phyloP scores from a whole-genome alignment of 208 protist species.

The Crithidia sp. region DNA sequence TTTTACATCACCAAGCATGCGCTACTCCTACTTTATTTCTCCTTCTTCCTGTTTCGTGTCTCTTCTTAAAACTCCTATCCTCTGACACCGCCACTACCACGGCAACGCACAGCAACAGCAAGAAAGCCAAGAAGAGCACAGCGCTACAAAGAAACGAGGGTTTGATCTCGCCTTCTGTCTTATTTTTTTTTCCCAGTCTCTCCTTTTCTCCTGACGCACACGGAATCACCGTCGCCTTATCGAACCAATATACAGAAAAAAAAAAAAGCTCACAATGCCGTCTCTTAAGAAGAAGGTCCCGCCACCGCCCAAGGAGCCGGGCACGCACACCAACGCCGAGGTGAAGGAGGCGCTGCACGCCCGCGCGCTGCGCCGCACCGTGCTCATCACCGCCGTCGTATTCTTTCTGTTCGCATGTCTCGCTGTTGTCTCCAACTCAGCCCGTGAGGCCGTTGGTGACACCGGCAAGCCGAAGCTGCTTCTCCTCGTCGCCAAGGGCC shows the following conservation, averaged over 20 bases:
- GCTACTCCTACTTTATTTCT: too few relatives aligned
- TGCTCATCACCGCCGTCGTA: slow-evolving; percentile 66
- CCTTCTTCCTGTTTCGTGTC: too few relatives aligned
- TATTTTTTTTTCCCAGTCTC: too few relatives aligned
- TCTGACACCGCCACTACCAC: too few relatives aligned
- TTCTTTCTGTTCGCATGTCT: slow-evolving; percentile 67
- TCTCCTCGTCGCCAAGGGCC: slow-evolving; percentile 53
- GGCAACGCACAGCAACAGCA: too few relatives aligned
- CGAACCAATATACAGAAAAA: not conserved
- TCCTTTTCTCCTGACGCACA: too few relatives aligned
- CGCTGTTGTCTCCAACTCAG: slow-evolving; percentile 64
- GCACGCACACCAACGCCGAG: slow-evolving; percentile 73
- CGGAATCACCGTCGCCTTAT: too few relatives aligned
- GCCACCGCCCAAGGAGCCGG: slow-evolving; percentile 53
- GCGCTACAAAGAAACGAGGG: too few relatives aligned
- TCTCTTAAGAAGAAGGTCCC: slow-evolving; percentile 40
- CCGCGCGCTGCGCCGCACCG: slow-evolving; percentile 60
- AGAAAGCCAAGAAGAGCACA: too few relatives aligned
- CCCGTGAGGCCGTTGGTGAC: slow-evolving; percentile 30
- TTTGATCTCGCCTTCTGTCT: too few relatives aligned
- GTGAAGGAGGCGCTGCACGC: slow-evolving; percentile 74
- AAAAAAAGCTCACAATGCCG: slow-evolving; percentile 12
- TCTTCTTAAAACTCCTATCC: too few relatives aligned
- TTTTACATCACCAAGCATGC: too few relatives aligned
- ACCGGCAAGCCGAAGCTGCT: slow-evolving; percentile 44